Percentiles rank a stretch among this genome's conserved stretches.
Conservation (phyloP, 2,329 filamentous ascomycete species). For the Diaporthe sp. region DNA sequence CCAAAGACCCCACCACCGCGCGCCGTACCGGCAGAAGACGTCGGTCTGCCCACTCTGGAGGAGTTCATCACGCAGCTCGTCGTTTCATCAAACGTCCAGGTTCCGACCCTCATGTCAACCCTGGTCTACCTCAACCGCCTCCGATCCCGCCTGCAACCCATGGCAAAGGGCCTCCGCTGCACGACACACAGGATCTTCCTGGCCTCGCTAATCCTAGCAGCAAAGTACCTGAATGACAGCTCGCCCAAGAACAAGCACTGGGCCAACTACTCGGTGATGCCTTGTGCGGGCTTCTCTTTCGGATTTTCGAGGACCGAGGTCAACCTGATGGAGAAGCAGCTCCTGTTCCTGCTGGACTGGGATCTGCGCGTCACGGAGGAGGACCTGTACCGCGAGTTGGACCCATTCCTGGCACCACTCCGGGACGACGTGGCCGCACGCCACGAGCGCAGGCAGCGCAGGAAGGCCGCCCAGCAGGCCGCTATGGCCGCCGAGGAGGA, state of each 20-base stretch:
- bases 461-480: slow-evolving; percentile 43
- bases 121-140: slow-evolving; percentile 92
- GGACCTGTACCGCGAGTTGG: slow-evolving; percentile 88
- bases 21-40: slow-evolving; percentile 58
- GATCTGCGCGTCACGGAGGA: slow-evolving; percentile 86
- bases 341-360: slow-evolving; percentile 95
- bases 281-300: slow-evolving; percentile 70
- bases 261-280: slow-evolving; percentile 90
- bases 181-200: slow-evolving; percentile 98
- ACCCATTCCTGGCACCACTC: slow-evolving; percentile 89
- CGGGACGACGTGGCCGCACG: slow-evolving; percentile 67
- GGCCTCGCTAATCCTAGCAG: slow-evolving; percentile 83
- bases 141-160: slow-evolving; percentile 85
- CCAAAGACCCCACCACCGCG: slow-evolving; percentile 59
- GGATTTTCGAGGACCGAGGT: slow-evolving; percentile 96
- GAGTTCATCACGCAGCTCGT: slow-evolving; percentile 93
- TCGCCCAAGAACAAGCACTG: slow-evolving; percentile 99
- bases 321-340: slow-evolving; percentile 99
- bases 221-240: slow-evolving; percentile 98
- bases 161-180: slow-evolving; percentile 95
- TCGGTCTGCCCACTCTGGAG: slow-evolving; percentile 80
- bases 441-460: slow-evolving; percentile 61
- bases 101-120: slow-evolving; percentile 96
- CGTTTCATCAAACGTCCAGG: slow-evolving; percentile 93
- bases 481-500: slow-evolving; percentile 25